Conservation (phyloP, 2,329 filamentous ascomycete species). For the Epichloe typhina region DNA sequence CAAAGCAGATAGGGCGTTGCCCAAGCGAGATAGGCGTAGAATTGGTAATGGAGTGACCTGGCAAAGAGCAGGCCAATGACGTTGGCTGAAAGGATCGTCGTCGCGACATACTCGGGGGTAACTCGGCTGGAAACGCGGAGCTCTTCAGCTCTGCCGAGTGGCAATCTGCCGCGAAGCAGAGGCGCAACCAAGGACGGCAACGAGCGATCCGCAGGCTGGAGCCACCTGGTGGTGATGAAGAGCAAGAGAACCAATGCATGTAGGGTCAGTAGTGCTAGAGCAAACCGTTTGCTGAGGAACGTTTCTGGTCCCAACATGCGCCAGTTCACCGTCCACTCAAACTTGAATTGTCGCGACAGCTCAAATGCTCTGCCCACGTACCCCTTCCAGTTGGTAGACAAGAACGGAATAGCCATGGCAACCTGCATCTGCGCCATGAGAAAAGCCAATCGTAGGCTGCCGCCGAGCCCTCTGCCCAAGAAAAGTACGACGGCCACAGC, state of each 20-base stretch:
- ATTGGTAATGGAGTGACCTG: conserved; percentile 85
- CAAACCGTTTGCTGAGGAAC: conserved; percentile 61
- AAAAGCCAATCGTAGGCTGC: conserved; percentile 53
- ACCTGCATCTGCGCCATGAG: conserved; percentile 72
- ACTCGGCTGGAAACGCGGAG: conserved; percentile 42
- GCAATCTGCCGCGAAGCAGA: conserved; percentile 29
- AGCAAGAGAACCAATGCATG: conserved; percentile 53
- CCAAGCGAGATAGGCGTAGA: conserved; percentile 88
- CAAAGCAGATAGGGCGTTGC: conserved; percentile 77
- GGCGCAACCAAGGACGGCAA: conserved; percentile 38
- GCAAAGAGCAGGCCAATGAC: conserved; percentile 74
- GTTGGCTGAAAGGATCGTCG: conserved; percentile 62
- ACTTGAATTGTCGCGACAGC: conserved; percentile 79
- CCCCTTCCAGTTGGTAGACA: conserved; percentile 47
- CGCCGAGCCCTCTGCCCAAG: conserved; percentile 53
- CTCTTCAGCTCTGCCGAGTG: conserved; percentile 40
- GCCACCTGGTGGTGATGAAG: conserved; percentile 59
- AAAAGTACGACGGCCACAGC: conserved; percentile 67
- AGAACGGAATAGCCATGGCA: conserved; percentile 52
- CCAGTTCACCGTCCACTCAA: conserved; percentile 99
- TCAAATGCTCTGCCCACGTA: conserved; percentile 83
- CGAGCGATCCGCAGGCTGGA: conserved; percentile 50
- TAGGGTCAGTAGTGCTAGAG: conserved; percentile 48
- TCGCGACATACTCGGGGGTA: conserved; percentile 61
- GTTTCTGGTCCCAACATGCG: conserved; percentile 74